Conservation (phyloP, 306 rosid genomes). For the Acmispon strigosus region DNA sequence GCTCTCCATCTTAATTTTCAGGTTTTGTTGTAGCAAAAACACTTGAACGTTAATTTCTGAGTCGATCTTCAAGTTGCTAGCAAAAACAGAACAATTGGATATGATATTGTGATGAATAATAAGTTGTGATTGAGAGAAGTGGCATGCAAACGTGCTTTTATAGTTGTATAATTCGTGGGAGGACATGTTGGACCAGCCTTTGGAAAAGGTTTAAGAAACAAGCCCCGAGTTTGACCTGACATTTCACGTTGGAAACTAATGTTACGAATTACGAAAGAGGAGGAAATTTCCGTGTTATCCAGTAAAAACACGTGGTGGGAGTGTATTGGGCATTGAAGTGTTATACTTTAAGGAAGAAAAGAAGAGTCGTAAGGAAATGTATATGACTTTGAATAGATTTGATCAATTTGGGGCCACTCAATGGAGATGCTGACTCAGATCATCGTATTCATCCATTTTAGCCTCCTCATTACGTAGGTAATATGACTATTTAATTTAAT, state of each 20-base stretch:
- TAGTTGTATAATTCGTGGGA: slow-evolving; percentile 2
- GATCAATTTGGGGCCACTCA: no score
- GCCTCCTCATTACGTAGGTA: no score
- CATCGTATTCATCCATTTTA: no score
- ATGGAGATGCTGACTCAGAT: no score
- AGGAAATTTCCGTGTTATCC: slow-evolving; percentile 28
- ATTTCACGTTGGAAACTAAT: background rate
- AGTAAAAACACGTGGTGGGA: slow-evolving; percentile 14
- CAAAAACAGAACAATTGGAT: no score
- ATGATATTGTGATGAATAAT: slow-evolving; percentile 1
- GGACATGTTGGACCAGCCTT: slow-evolving; percentile 11
- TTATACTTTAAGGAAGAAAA: background rate
- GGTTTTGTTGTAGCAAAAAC: background rate
- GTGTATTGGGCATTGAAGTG: background rate
- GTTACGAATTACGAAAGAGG: background rate
- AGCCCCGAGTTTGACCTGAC: slow-evolving; percentile 8
- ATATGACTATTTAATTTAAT: no score
- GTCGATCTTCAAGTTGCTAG: no score
- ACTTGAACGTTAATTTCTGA: no score
- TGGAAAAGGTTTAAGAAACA: background rate
- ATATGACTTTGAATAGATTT: no score
- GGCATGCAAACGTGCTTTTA: background rate
- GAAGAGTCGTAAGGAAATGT: background rate
- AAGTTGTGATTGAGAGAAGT: background rate
- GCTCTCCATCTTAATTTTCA: slow-evolving; percentile 27